These are phyloP conservation scores for Fusarium musae DNA, from an alignment of 2,329 filamentous ascomycete species.

Conservation along the genomic window DNA sequence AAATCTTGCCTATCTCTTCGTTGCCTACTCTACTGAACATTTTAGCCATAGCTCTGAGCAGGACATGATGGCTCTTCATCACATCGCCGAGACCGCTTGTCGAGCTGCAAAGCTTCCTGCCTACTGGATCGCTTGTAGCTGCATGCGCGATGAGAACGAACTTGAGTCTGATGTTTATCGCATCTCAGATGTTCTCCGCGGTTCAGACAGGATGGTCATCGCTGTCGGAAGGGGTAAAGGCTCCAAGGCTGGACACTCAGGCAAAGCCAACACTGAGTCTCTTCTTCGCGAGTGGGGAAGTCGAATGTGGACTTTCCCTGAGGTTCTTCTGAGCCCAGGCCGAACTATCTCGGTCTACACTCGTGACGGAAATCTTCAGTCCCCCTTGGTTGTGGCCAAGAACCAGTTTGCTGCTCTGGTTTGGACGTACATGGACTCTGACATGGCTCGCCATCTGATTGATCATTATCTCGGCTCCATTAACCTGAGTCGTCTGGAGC, in stretches of 20 bases:
- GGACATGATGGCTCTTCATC: conserved; percentile 41
- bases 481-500: conserved; percentile 48
- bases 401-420: conserved; percentile 48
- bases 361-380: conserved; percentile 36
- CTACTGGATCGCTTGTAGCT: conserved; percentile 45
- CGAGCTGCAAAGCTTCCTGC: conserved; percentile 40
- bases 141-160: conserved; percentile 40
- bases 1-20: conserved; percentile 40
- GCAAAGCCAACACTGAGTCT: conserved; percentile 35
- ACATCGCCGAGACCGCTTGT: conserved; percentile 44
- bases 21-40: conserved; percentile 43
- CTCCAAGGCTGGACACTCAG: conserved; percentile 5
- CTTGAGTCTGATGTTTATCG: conserved; percentile 43
- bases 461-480: conserved; percentile 51
- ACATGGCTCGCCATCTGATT: conserved; percentile 46
- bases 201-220: conserved; percentile 40
- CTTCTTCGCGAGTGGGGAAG: conserved; percentile 44
- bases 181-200: conserved; percentile 44
- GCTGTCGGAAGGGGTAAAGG: conserved; percentile 38
- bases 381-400: conserved; percentile 43
- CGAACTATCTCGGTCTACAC: conserved; percentile 40
- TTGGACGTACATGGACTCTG: conserved; percentile 45
- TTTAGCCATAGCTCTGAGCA: conserved; percentile 38
- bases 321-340: conserved; percentile 43
- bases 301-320: conserved; percentile 46